Evolutionary conservation across 2,329 filamentous ascomycete species (phyloP).

Genomic region (Aspergillus neotritici): DNA sequence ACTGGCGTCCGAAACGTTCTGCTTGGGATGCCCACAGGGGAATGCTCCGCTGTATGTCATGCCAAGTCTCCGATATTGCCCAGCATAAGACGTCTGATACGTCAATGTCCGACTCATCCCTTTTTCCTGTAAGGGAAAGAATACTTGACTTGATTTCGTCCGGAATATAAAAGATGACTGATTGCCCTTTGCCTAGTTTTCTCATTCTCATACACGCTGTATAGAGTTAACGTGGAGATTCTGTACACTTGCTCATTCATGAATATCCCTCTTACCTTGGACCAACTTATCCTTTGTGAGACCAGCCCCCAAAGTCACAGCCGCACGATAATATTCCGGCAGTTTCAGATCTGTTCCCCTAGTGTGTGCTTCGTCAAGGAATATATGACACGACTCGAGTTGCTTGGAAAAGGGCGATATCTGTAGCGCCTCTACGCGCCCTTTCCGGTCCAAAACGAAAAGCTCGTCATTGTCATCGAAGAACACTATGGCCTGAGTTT

Average conservation of each 20-base stretch:
- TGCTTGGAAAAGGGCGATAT: slow-evolving; percentile 55
- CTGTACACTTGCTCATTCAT: no score
- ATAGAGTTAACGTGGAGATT: no score
- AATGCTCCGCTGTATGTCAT: slow-evolving; percentile 46
- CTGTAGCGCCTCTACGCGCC: slow-evolving; percentile 38
- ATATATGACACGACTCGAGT: slow-evolving; percentile 58
- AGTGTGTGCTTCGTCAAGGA: slow-evolving; percentile 65
- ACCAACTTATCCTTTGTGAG: slow-evolving; percentile 64
- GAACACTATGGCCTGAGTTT: slow-evolving; percentile 50
- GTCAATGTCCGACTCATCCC: slow-evolving; percentile 28
- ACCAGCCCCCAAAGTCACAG: slow-evolving; percentile 60
- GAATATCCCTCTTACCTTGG: slow-evolving; percentile 49
- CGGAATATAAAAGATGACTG: slow-evolving; percentile 56
- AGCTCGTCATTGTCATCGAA: slow-evolving; percentile 39
- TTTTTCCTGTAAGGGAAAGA: slow-evolving; percentile 9
- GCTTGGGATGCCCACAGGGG: slow-evolving; percentile 60
- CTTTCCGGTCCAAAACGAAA: slow-evolving; percentile 25
- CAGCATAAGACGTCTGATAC: slow-evolving; percentile 55
- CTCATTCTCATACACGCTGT: slow-evolving; percentile 65
- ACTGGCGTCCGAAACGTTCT: slow-evolving; percentile 43
- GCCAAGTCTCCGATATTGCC: slow-evolving; percentile 54
- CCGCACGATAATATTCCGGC: slow-evolving; percentile 54
- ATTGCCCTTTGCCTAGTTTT: slow-evolving; percentile 61
- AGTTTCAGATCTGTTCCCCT: slow-evolving; percentile 63
- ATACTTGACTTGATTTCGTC: slow-evolving; percentile 57